These are phyloP conservation scores for Alnus glutinosa DNA, from an alignment of 306 rosid species.

Conservation along the genomic window DNA sequence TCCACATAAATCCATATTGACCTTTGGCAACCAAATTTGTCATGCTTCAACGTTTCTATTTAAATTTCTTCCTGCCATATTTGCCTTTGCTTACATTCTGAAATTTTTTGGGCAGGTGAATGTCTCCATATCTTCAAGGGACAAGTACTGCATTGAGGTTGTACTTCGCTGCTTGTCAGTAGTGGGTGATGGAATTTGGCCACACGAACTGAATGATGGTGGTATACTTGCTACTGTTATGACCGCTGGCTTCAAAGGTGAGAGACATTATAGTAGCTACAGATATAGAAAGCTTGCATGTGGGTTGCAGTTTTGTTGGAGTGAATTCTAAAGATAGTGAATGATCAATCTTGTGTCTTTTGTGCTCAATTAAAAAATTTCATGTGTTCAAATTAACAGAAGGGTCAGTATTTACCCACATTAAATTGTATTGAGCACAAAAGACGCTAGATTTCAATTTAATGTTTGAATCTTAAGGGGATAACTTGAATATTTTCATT, in stretches of 20 bases:
- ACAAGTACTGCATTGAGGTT: conserved; percentile 76
- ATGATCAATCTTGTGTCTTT: background rate
- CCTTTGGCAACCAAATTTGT: conserved; percentile 18
- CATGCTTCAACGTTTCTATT: conserved; percentile 10
- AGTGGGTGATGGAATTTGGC: conserved; percentile 80
- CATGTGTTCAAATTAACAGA: conserved; percentile 7
- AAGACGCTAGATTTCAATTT: background rate
- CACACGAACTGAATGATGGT: conserved; percentile 62
- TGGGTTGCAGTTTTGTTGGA: background rate
- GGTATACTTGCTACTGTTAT: conserved; percentile 73
- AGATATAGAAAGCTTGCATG: background rate
- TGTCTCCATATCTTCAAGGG: conserved; percentile 68
- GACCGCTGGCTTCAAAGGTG: conserved; percentile 98
- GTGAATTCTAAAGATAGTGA: background rate
- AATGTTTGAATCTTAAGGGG: background rate
- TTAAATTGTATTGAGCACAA: background rate
- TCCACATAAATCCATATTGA: background rate
- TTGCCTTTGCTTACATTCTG: conserved; percentile 22
- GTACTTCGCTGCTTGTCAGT: conserved; percentile 86
- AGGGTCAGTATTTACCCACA: background rate
- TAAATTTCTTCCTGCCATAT: conserved; percentile 13
- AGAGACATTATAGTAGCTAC: conserved; percentile 22
- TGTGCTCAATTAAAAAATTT: background rate
- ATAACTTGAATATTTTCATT: background rate
- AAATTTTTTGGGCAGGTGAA: conserved; percentile 54